Evolutionary conservation across 163 green algal genomes (phyloP), one percentile per base, ranked within the genome.

Genomic region (Chlamydomonas reinhardtii): DNA sequence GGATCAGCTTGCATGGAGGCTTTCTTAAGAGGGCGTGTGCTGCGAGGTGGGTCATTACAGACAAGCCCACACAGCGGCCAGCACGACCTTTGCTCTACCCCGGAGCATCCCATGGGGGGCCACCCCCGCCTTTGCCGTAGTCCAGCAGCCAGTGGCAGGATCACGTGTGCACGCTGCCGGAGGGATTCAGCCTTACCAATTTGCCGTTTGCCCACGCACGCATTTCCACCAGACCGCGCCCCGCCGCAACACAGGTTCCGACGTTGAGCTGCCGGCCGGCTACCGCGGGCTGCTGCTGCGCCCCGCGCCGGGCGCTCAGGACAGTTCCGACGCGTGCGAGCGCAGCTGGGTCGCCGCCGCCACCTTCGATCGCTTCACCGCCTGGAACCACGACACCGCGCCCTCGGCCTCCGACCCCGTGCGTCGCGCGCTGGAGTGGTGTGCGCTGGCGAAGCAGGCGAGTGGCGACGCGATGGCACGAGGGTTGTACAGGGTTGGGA

Each of bases 401-500:
- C 76, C 76, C 31, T 62, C n/a, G 2, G 37, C 61, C 11, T 74
- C 37, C 62, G 76, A 83, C 39, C 76, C 76, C 2, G 6, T 73
- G 35, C 73, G 37, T 19, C 61, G 76, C 35, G 32, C 37, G 9
- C 61, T 83, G 76, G 76, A 83, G n/a, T 83, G 76, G 76, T 83
- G 76, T 31, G 27, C 76, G 35, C 35, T 74, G 5, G 71, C 76
- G 2, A 83, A 74, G 61, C 62, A 54, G 69, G 69, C 22, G 54
- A 25, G 68, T 73, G 11, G 31, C n/a, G n/a, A n/a, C n/a, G n/a
- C n/a, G n/a, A n/a, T n/a, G n/a, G n/a, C n/a, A n/a, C n/a, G n/a
- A n/a, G n/a, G n/a, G n/a, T n/a, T n/a, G n/a, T n/a, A n/a, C n/a
- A n/a, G n/a, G n/a, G n/a, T n/a, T n/a, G n/a, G n/a, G n/a, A n/a